These are phyloP conservation scores for Acer negundo DNA, from an alignment of 345 rosid genomes.

Conservation along the genomic window DNA sequence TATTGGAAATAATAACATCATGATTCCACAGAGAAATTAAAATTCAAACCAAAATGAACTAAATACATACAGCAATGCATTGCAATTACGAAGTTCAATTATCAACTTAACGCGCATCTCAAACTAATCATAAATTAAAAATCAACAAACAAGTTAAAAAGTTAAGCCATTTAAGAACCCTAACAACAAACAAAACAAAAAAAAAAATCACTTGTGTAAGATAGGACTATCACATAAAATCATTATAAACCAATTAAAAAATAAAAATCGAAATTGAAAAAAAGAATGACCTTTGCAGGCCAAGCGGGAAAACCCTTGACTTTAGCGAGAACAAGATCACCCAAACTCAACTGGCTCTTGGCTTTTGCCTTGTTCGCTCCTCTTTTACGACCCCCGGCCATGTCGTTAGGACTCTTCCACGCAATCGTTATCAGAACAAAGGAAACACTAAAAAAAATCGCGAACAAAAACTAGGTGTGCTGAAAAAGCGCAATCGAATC, in stretches of 20 bases:
- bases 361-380: slow-evolving; percentile 64
- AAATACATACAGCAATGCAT: neutral
- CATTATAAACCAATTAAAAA: neutral
- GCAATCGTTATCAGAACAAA: neutral
- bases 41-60: neutral
- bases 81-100: neutral
- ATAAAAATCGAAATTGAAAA: neutral
- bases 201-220: neutral
- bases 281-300: slow-evolving; percentile 84
- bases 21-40: neutral
- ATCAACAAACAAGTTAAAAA: too few species aligned
- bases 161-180: slow-evolving; percentile 7
- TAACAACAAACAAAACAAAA: neutral
- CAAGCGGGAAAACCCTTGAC: slow-evolving; percentile 96
- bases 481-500: neutral
- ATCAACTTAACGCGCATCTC: neutral
- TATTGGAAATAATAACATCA: neutral
- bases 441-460: neutral
- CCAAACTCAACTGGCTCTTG: slow-evolving; percentile 68
- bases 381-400: slow-evolving; percentile 81
- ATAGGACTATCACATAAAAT: neutral
- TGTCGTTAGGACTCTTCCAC: slow-evolving; percentile 15
- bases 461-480: too few species aligned
- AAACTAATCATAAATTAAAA: neutral
- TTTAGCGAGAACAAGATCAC: slow-evolving; percentile 97